A percentile compares a stretch with the other conserved stretches of the same genome.
phyloP scores from a whole-genome alignment of 192 early-diverging fungal genomes.

The Mortierella antarctica region DNA sequence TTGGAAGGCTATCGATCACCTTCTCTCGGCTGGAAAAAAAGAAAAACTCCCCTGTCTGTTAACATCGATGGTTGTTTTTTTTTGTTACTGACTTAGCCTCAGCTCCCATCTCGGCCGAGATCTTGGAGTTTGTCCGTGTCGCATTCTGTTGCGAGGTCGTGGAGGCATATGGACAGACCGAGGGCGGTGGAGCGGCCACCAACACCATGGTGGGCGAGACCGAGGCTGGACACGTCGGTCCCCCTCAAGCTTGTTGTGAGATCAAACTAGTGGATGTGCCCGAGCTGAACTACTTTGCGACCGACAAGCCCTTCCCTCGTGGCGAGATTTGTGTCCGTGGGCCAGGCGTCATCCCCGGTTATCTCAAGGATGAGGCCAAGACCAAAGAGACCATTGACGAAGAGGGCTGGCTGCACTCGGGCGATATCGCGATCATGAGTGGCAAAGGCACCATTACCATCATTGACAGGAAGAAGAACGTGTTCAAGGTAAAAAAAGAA shows the following conservation, averaged over 20 bases:
- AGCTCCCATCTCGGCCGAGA: constrained; percentile 86
- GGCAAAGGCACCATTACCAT: constrained; percentile 75
- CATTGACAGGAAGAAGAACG: constrained; percentile 87
- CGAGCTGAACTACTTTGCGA: constrained; percentile 85
- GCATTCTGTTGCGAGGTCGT: constrained; percentile 80
- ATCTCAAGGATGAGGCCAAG: constrained; percentile 81
- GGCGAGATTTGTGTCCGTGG: constrained; percentile 93
- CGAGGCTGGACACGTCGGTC: constrained; percentile 82
- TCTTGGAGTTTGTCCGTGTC: constrained; percentile 84
- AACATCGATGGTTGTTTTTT: background rate
- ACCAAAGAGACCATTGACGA: constrained; percentile 78
- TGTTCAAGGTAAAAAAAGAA: constrained; percentile 80
- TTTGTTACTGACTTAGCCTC: constrained; percentile 51
- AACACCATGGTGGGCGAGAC: constrained; percentile 68
- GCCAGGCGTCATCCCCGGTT: constrained; percentile 76
- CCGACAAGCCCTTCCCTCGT: constrained; percentile 81
- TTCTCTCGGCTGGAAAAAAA: background rate
- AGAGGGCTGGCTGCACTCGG: constrained; percentile 91
- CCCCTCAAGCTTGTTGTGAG: constrained; percentile 73
- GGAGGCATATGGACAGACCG: constrained; percentile 93
- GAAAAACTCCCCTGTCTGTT: background rate
- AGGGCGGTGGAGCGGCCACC: constrained; percentile 70
- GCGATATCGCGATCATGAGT: constrained; percentile 85
- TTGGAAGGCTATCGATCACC: background rate
- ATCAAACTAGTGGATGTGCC: constrained; percentile 92